Conservation (phyloP, 2,329 filamentous ascomycete genomes). For the Calcarisporium arbuscula region DNA sequence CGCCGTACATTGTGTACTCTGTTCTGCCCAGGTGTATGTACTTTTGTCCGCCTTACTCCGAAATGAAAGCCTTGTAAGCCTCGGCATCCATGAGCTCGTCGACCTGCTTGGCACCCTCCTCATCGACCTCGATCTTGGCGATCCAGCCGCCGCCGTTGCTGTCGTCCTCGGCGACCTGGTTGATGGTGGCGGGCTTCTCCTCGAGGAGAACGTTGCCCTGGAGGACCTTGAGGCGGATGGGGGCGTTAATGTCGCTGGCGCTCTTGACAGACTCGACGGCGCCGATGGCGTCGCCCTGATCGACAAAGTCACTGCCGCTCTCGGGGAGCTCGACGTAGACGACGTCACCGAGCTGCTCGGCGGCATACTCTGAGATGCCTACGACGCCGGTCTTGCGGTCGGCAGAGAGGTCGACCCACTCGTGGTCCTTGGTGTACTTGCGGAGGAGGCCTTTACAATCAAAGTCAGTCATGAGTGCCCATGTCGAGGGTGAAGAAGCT, state of each 20-base stretch:
- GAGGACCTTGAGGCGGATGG: slow-evolving; percentile 69
- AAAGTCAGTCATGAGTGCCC: slow-evolving; percentile 6
- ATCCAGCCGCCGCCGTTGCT: slow-evolving; percentile 80
- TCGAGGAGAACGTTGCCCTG: slow-evolving; percentile 70
- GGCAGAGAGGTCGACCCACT: slow-evolving; percentile 87
- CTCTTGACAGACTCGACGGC: slow-evolving; percentile 98
- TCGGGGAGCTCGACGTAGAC: slow-evolving; percentile 94
- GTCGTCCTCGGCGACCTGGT: slow-evolving; percentile 79
- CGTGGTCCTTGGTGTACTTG: slow-evolving; percentile 94
- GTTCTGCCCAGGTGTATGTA: too few relatives aligned
- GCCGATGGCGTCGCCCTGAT: slow-evolving; percentile 76
- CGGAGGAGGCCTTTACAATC: slow-evolving; percentile 52
- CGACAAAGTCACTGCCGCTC: slow-evolving; percentile 55
- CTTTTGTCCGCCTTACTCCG: too few relatives aligned
- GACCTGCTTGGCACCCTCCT: slow-evolving; percentile 58
- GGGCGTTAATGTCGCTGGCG: slow-evolving; percentile 93
- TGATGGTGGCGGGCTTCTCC: slow-evolving; percentile 81
- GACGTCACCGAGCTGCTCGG: slow-evolving; percentile 88
- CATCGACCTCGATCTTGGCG: slow-evolving; percentile 73
- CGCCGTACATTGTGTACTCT: not conserved
- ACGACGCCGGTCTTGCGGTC: slow-evolving; percentile 75
- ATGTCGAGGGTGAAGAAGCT: slow-evolving; percentile 1
- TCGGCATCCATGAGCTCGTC: slow-evolving; percentile 71
- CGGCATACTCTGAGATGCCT: slow-evolving; percentile 88
- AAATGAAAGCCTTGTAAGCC: slow-evolving; percentile 70